Evolutionary conservation across 257 asterid species (phyloP), one percentile per base, ranked within the genome.

Genomic region (Solanum chmielewskii): DNA sequence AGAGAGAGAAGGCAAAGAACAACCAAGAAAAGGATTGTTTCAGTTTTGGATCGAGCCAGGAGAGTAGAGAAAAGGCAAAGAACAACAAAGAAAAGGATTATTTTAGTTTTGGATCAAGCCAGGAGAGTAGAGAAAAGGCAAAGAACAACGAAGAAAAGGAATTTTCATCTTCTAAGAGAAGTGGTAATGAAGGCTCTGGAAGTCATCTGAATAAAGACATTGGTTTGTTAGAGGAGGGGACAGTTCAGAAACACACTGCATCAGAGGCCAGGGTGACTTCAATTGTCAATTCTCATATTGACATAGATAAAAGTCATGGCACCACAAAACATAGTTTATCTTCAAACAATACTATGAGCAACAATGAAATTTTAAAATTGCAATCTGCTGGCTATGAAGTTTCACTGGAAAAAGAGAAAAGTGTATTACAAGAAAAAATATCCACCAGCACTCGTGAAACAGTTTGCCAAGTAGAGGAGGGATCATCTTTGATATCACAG

Each of bases 11-110:
- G 86, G 88, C 87, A 83, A 92, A 90, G 85, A 91, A 84, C 85
- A 29, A 29, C 7, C 42, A 80, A 47, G 39, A 91, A 86, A 87
- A 90, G 47, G 89, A 86, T 62, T 87, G 87, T 33, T 80, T 80
- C 85, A 49, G 68, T 10, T 80, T 80, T 80, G 68, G 69, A 35
- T 80, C 85, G 21, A 80, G 15, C 42, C 29, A 31, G 85, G 85
- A 81, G 69, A 49, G 29, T 20, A 31, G 21, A 29, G 85, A 86
- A 69, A 86, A 76, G 73, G 85, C 45, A 16, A 49, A 76, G n/a
- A 41, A 81, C 76, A 83, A 86, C 83, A 93, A 90, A 91, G 91
- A 87, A 85, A 90, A 87, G 88, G 94, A 92, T 87, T 89, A 70
- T 86, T 49, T 81, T 64, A 49, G 45, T 31, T 81, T 81, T 49